Evolutionary conservation across 2,329 filamentous ascomycete species (phyloP).

Genomic region (Trichoderma sp.): DNA sequence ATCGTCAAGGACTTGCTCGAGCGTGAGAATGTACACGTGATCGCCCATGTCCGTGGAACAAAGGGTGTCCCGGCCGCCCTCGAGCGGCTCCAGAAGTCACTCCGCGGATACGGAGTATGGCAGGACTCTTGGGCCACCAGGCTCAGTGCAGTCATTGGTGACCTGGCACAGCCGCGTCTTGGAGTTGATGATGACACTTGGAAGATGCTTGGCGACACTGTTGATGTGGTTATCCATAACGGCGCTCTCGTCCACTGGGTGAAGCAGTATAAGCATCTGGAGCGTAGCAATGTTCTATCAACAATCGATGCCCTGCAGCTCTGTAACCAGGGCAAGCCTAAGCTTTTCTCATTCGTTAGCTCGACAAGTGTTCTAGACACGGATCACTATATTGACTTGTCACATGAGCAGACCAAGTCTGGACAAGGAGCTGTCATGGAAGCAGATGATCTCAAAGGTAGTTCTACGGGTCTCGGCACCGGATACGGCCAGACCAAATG

Average conservation of each 20-base stretch:
- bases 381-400: slow-evolving; percentile 75
- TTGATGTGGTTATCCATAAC: slow-evolving; percentile 78
- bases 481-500: slow-evolving; percentile 75
- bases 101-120: slow-evolving; percentile 80
- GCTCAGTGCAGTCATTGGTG: slow-evolving; percentile 68
- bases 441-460: slow-evolving; percentile 74
- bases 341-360: slow-evolving; percentile 77
- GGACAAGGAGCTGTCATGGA: slow-evolving; percentile 69
- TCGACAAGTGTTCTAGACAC: slow-evolving; percentile 75
- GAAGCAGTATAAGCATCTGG: slow-evolving; percentile 69
- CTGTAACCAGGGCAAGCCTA: slow-evolving; percentile 73
- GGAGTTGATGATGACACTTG: slow-evolving; percentile 67
- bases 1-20: slow-evolving; percentile 72
- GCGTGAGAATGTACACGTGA: slow-evolving; percentile 44
- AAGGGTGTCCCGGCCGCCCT: slow-evolving; percentile 59
- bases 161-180: slow-evolving; percentile 69
- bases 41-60: slow-evolving; percentile 69
- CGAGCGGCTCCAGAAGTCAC: slow-evolving; percentile 64
- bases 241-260: slow-evolving; percentile 83
- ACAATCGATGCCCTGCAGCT: slow-evolving; percentile 75
- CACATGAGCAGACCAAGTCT: slow-evolving; percentile 47
- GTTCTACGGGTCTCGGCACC: slow-evolving; percentile 71
- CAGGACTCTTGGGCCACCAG: slow-evolving; percentile 62
- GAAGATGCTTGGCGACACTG: slow-evolving; percentile 61
- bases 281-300: slow-evolving; percentile 73